Evolutionary conservation across 345 rosid genomes (phyloP).

Genomic region (Murraya koenigii): DNA sequence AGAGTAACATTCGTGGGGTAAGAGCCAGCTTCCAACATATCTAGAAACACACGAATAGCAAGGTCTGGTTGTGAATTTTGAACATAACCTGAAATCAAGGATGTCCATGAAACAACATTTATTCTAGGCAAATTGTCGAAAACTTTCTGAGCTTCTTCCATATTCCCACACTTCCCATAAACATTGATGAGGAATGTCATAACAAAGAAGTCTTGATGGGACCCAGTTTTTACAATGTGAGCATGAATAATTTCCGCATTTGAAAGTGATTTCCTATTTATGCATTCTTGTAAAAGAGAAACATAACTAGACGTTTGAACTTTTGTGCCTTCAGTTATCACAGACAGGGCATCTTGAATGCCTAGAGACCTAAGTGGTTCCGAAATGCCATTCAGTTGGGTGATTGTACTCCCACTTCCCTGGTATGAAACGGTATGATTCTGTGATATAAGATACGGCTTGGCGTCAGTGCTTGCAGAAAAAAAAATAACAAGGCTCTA

Average conservation of each 20-base stretch:
- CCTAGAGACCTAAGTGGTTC: conserved; percentile 24
- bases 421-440: conserved; percentile 26
- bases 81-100: conserved; percentile 46
- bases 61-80: conserved; percentile 41
- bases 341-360: conserved; percentile 35
- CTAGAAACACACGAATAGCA: conserved; percentile 35
- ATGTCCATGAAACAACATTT: conserved; percentile 45
- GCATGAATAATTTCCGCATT: conserved; percentile 38
- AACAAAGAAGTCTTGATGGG: conserved; percentile 28
- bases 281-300: conserved; percentile 50
- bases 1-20: conserved; percentile 49
- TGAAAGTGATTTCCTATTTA: conserved; percentile 31
- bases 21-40: conserved; percentile 42
- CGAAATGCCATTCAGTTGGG: conserved; percentile 28
- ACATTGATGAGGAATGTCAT: conserved; percentile 47
- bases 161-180: conserved; percentile 47
- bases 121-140: conserved; percentile 33
- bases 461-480: conserved; percentile 1
- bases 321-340: conserved; percentile 22
- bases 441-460: conserved; percentile 22
- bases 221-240: conserved; percentile 47
- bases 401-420: conserved; percentile 8
- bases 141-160: conserved; percentile 36
- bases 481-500: not conserved
- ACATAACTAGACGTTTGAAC: conserved; percentile 35